Percentiles rank a stretch among this genome's conserved stretches.
Conservation (phyloP, 225 moss, liverwort and hornwort species). For the Bryoerythrophyllum caledonicum region DNA sequence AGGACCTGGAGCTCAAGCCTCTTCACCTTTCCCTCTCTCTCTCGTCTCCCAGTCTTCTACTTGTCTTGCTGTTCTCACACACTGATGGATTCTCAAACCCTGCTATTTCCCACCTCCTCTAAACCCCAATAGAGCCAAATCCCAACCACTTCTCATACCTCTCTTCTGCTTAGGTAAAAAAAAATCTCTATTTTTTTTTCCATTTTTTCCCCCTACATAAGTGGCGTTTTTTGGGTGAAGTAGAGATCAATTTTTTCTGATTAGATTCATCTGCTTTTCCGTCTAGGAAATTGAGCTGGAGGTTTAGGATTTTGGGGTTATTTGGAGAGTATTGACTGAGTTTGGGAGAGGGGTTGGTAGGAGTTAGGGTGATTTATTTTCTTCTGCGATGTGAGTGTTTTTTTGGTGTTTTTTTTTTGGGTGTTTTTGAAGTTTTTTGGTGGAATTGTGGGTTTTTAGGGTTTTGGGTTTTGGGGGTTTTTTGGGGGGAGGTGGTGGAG, state of each 20-base stretch:
- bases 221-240: too few relatives aligned
- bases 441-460: background rate
- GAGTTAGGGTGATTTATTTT: conserved; percentile 14
- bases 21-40: conserved; percentile 12
- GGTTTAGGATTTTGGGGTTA: background rate
- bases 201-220: too few relatives aligned
- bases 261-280: background rate
- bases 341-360: too few relatives aligned
- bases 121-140: background rate
- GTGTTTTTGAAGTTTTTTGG: background rate
- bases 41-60: background rate
- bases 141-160: background rate
- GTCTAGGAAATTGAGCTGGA: background rate
- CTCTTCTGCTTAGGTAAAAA: background rate
- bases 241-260: background rate
- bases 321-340: too few relatives aligned
- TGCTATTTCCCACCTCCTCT: background rate
- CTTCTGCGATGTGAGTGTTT: too few relatives aligned
- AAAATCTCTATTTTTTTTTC: background rate
- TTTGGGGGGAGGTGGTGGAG: conserved; percentile 7
- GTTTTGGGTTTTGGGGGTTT: background rate
- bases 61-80: background rate
- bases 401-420: background rate
- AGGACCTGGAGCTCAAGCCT: conserved; percentile 18
- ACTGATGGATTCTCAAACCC: background rate